These are phyloP conservation scores for Kockovaella imperatae DNA, from an alignment of 768 basidiomycete genomes.

Conservation along the genomic window DNA sequence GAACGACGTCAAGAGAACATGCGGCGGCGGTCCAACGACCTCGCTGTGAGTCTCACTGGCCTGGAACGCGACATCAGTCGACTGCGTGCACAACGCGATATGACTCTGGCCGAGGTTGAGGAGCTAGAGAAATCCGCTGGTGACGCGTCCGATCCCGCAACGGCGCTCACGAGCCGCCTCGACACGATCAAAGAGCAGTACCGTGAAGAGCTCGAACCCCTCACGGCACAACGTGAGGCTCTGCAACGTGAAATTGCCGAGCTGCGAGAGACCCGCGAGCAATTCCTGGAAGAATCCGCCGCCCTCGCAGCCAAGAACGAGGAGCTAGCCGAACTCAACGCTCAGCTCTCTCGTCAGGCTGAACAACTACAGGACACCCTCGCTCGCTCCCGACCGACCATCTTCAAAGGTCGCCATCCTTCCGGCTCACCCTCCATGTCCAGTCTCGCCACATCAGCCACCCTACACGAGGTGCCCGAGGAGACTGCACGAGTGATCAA, in stretches of 20 bases:
- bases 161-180: conserved; percentile 73
- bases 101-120: conserved; percentile 86
- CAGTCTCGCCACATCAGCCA: conserved; percentile 34
- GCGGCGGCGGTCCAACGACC: conserved; percentile 68
- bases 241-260: conserved; percentile 75
- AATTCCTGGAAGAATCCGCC: conserved; percentile 83
- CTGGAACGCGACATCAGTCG: conserved; percentile 81
- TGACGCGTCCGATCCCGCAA: conserved; percentile 44
- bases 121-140: conserved; percentile 57
- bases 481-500: conserved; percentile 44
- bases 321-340: conserved; percentile 78
- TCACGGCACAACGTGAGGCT: conserved; percentile 71
- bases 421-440: conserved; percentile 37
- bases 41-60: conserved; percentile 63
- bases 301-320: conserved; percentile 86
- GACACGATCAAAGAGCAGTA: conserved; percentile 84
- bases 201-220: conserved; percentile 72
- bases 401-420: conserved; percentile 29
- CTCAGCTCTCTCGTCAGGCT: conserved; percentile 70
- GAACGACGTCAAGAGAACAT: conserved; percentile 66
- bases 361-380: conserved; percentile 49
- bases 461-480: conserved; percentile 43
- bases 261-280: conserved; percentile 74
- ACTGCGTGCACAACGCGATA: conserved; percentile 79
- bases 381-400: conserved; percentile 24